phyloP scores from a whole-genome alignment of 2,329 filamentous ascomycete genomes.

The Claviceps digitariae region DNA sequence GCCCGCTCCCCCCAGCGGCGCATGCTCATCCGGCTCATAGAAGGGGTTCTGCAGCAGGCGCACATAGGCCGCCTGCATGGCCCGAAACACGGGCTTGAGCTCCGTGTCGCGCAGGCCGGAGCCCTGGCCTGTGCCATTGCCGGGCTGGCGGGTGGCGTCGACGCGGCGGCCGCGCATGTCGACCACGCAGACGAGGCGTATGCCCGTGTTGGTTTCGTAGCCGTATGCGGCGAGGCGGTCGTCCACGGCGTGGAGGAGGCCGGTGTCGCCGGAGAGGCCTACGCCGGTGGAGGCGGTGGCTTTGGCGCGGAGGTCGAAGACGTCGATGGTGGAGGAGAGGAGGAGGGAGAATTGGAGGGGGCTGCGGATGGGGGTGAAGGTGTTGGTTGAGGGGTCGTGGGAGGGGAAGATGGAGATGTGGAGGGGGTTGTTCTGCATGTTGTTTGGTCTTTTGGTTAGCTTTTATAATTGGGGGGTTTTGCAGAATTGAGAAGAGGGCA shows the following conservation, averaged over 20 bases:
- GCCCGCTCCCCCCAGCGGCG: slow-evolving; percentile 38
- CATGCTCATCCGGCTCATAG: slow-evolving; percentile 77
- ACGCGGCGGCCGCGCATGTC: slow-evolving; percentile 68
- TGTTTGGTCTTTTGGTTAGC: not conserved
- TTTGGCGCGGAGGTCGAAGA: slow-evolving; percentile 76
- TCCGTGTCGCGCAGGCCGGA: slow-evolving; percentile 75
- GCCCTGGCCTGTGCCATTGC: slow-evolving; percentile 24
- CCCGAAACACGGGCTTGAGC: slow-evolving; percentile 77
- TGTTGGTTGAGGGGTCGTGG: slow-evolving; percentile 43
- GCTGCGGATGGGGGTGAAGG: slow-evolving; percentile 46
- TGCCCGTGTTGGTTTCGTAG: slow-evolving; percentile 89
- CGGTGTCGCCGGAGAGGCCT: slow-evolving; percentile 66
- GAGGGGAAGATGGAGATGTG: slow-evolving; percentile 84
- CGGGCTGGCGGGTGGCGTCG: slow-evolving; percentile 23
- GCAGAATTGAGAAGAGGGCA: too few relatives aligned
- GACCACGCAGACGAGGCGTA: slow-evolving; percentile 80
- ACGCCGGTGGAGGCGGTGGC: slow-evolving; percentile 41
- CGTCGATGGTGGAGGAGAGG: slow-evolving; percentile 80
- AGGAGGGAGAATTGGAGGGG: slow-evolving; percentile 86
- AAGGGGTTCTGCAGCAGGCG: slow-evolving; percentile 85
- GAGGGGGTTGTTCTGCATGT: slow-evolving; percentile 79
- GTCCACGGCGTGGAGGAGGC: slow-evolving; percentile 84
- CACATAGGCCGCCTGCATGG: slow-evolving; percentile 87
- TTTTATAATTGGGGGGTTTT: not conserved
- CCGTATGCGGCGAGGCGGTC: slow-evolving; percentile 89